Conservation (phyloP, 169 alveolate genomes). For the Condylostoma magnum region DNA sequence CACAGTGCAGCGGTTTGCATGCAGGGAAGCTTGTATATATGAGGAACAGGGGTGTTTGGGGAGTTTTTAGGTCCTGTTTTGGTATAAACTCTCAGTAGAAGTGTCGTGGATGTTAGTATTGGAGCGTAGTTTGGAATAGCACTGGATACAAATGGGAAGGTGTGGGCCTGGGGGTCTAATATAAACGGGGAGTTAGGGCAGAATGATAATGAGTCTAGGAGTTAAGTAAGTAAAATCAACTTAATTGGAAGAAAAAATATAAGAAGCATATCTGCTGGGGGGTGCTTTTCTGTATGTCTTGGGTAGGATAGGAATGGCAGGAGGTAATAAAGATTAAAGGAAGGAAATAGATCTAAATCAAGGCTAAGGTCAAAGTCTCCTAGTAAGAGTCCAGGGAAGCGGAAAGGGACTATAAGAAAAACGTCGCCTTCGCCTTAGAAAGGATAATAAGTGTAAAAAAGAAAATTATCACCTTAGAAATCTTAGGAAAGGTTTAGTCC, state of each 20-base stretch:
- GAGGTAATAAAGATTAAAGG: no score
- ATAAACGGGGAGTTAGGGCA: slow-evolving; percentile 42
- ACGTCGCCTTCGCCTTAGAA: no score
- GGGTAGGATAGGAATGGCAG: no score
- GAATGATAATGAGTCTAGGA: slow-evolving; percentile 25
- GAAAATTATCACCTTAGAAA: no score
- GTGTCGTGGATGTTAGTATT: slow-evolving; percentile 1
- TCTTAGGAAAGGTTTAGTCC: no score
- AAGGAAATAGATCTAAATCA: no score
- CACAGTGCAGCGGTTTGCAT: slow-evolving; percentile 25
- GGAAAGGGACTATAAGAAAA: no score
- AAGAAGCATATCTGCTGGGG: slow-evolving; percentile 8
- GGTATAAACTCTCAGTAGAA: not conserved
- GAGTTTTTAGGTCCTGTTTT: slow-evolving; percentile 9
- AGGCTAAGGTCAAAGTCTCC: no score
- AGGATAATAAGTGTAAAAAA: no score
- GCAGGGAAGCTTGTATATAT: not conserved
- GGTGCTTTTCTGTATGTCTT: not conserved
- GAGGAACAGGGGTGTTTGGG: slow-evolving; percentile 39
- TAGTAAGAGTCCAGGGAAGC: no score
- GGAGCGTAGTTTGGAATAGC: slow-evolving; percentile 32
- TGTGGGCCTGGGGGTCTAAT: slow-evolving; percentile 50
- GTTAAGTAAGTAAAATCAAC: no score
- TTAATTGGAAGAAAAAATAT: not conserved
- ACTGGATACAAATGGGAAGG: slow-evolving; percentile 31